These are phyloP conservation scores for Rhizoctonia solani DNA, from an alignment of 1,284 basidiomycete genomes.

Conservation along the genomic window DNA sequence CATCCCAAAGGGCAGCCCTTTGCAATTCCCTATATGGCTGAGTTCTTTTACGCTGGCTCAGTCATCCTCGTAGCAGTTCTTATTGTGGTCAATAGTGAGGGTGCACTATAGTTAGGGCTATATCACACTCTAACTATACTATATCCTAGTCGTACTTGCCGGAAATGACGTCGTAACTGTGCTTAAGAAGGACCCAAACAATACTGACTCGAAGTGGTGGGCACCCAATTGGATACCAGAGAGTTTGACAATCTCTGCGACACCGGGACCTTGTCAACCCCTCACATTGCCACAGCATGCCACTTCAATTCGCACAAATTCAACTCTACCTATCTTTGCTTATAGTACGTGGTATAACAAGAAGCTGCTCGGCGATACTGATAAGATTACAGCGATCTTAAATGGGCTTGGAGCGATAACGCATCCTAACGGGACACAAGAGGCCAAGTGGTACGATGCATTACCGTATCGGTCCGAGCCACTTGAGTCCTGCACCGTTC, in stretches of 20 bases:
- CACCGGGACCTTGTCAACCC: slow-evolving; percentile 30
- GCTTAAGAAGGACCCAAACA: slow-evolving; percentile 30
- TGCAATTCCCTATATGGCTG: slow-evolving; percentile 29
- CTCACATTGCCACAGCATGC: slow-evolving; percentile 17
- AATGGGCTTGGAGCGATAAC: slow-evolving; percentile 12
- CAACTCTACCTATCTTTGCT: slow-evolving; percentile 19
- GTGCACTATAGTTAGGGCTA: background rate
- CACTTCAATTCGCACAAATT: slow-evolving; percentile 26
- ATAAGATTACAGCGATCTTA: background rate
- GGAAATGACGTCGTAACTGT: slow-evolving; percentile 30
- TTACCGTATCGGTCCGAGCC: slow-evolving; percentile 18
- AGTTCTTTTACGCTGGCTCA: slow-evolving; percentile 15
- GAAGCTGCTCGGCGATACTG: background rate
- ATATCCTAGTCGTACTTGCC: slow-evolving; percentile 25
- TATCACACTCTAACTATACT: background rate
- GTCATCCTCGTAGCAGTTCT: slow-evolving; percentile 11
- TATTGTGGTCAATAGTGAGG: slow-evolving; percentile 4
- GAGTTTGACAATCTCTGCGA: slow-evolving; percentile 3
- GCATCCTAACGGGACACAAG: background rate
- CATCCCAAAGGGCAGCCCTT: slow-evolving; percentile 20
- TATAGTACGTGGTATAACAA: slow-evolving; percentile 32
- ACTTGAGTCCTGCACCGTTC: slow-evolving; percentile 9
- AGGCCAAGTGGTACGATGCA: slow-evolving; percentile 23
- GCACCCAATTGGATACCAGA: slow-evolving; percentile 27
- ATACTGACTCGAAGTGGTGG: slow-evolving; percentile 29